Conservation (phyloP, 805 yeast genomes). For the Metschnikowia baotianmanensis region DNA sequence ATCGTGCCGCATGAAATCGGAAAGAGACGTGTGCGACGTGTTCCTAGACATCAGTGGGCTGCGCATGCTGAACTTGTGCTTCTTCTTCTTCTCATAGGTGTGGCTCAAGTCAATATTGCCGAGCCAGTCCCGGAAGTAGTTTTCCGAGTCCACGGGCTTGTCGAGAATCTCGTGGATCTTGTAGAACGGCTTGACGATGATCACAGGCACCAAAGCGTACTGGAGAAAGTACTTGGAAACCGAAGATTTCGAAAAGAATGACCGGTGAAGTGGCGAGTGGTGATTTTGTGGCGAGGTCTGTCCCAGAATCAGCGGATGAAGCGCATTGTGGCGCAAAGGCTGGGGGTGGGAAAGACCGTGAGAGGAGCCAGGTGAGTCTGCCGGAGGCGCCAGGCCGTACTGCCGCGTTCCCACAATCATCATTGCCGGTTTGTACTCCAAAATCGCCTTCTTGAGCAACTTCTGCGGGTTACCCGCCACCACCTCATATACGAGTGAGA, state of each 20-base stretch:
- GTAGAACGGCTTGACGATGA: slow-evolving; percentile 41
- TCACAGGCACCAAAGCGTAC: slow-evolving; percentile 45
- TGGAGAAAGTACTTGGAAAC: slow-evolving; percentile 40
- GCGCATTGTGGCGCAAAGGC: slow-evolving; percentile 7
- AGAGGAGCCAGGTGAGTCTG: slow-evolving; percentile 1
- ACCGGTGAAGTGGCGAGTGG: slow-evolving; percentile 18
- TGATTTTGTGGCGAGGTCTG: neutral
- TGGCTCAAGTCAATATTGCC: slow-evolving; percentile 24
- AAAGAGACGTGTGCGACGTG: slow-evolving; percentile 13
- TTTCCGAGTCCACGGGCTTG: slow-evolving; percentile 30
- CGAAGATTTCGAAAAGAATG: slow-evolving; percentile 34
- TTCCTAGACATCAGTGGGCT: slow-evolving; percentile 17
- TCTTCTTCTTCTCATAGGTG: slow-evolving; percentile 19
- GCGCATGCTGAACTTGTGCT: slow-evolving; percentile 13
- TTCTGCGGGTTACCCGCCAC: slow-evolving; percentile 43
- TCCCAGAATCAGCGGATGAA: neutral
- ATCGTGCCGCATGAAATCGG: slow-evolving; percentile 10
- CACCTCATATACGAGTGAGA: slow-evolving; percentile 39
- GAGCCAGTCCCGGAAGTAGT: slow-evolving; percentile 38
- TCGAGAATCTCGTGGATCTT: slow-evolving; percentile 29
- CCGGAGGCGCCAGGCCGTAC: slow-evolving; percentile 17
- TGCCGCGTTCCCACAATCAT: slow-evolving; percentile 45
- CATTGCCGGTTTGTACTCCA: slow-evolving; percentile 44
- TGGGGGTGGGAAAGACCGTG: slow-evolving; percentile 10
- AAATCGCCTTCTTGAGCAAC: slow-evolving; percentile 36